A percentile compares a stretch with the other conserved stretches of the same genome.
Evolutionary conservation across 352 stramenopile genomes (phyloP).

Genomic region (Globisporangium mamillatum): DNA sequence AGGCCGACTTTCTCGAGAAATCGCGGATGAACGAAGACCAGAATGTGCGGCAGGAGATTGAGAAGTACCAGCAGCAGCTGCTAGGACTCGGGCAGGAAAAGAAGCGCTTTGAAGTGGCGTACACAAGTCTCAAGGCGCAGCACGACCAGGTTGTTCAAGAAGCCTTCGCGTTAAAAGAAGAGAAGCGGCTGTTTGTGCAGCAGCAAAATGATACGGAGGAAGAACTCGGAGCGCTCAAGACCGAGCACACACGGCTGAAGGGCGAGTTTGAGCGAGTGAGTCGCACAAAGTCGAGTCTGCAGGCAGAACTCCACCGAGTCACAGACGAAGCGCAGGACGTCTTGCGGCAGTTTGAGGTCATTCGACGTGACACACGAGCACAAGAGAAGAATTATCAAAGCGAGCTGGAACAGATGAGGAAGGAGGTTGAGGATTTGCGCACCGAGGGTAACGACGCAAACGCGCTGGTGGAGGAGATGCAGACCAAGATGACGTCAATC

Average conservation of each 20-base stretch:
- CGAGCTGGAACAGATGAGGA: constrained; percentile 40
- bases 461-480: constrained; percentile 50
- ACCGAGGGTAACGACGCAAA: constrained; percentile 37
- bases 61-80: constrained; percentile 37
- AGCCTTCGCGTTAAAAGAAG: constrained; percentile 30
- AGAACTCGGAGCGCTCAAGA: constrained; percentile 19
- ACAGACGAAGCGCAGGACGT: constrained; percentile 57
- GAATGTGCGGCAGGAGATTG: constrained; percentile 34
- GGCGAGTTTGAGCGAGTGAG: constrained; percentile 43
- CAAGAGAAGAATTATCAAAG: constrained; percentile 38
- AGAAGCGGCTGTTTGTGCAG: constrained; percentile 26
- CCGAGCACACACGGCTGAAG: constrained; percentile 25
- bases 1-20: constrained; percentile 52
- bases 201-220: constrained; percentile 35
- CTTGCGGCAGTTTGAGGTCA: constrained; percentile 59
- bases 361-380: constrained; percentile 44
- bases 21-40: constrained; percentile 36
- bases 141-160: constrained; percentile 31
- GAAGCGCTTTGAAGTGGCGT: constrained; percentile 34
- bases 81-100: constrained; percentile 32
- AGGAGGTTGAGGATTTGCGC: constrained; percentile 47
- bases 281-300: constrained; percentile 44
- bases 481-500: constrained; percentile 65
- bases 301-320: constrained; percentile 52
- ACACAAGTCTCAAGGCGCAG: constrained; percentile 22